phyloP scores from a whole-genome alignment of 2,329 filamentous ascomycete genomes.

The Chrysosporium keratinophilum region DNA sequence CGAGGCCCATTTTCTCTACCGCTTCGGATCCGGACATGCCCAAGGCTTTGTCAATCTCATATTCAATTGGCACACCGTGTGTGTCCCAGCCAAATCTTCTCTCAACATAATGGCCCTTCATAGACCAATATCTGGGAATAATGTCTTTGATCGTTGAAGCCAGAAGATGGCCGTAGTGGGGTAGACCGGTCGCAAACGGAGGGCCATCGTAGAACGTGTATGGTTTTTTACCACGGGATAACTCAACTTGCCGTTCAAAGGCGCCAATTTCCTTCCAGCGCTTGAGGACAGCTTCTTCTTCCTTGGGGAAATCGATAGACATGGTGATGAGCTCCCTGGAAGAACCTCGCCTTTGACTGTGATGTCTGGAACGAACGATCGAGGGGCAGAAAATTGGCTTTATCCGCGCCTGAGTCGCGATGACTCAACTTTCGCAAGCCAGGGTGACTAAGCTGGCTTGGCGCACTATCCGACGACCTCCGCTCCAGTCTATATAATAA shows the following conservation, averaged over 20 bases:
- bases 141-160: conserved; percentile 96
- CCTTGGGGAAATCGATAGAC: conserved; percentile 86
- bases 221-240: conserved; percentile 68
- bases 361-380: neutral
- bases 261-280: conserved; percentile 88
- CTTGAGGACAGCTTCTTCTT: conserved; percentile 75
- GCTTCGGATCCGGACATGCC: conserved; percentile 80
- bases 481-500: too few species aligned
- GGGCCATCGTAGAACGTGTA: conserved; percentile 95
- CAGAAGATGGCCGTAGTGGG: conserved; percentile 66
- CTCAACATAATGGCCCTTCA: conserved; percentile 90
- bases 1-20: conserved; percentile 75
- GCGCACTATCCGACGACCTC: too few species aligned
- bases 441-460: too few species aligned
- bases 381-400: conserved; percentile 8
- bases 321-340: conserved; percentile 39
- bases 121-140: conserved; percentile 91
- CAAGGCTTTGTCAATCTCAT: conserved; percentile 94
- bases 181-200: conserved; percentile 62
- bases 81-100: conserved; percentile 93
- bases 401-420: neutral
- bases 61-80: conserved; percentile 87
- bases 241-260: conserved; percentile 76
- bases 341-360: neutral
- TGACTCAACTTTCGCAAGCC: conserved; percentile 10